Evolutionary conservation across 306 rosid genomes (phyloP), one percentile per base, ranked within the genome.

Genomic region (Fragaria iinumae): DNA sequence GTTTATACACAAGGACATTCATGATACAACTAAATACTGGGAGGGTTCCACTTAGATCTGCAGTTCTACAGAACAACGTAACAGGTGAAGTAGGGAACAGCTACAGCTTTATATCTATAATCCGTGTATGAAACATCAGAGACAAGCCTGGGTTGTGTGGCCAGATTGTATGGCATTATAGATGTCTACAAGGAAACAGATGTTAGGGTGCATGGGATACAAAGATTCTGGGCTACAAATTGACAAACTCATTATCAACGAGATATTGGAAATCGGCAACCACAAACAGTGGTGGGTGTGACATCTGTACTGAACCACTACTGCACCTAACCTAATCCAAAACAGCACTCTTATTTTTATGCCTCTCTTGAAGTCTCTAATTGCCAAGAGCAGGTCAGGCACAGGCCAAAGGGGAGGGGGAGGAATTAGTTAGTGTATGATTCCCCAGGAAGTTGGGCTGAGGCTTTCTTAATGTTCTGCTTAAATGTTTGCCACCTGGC

Each of bases 301-400:
- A 71, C 5, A 71, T 52, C 45, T 71, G 75, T 16, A 71, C 75
- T 27, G 44, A 45, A 71, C 39, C 34, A 72, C 48, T 50, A 41
- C n/a, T 32, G n/a, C 48, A 18, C n/a, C 75, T 50, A 71, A 11
- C 64, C 75, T 34, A 52, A 52, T 49, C 14, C 65, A 52, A 50
- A 32, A 21, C 44, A 23, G 52, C 44, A 9, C 60, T 41, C 41
- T 5, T 38, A 38, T 38, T 4, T 38, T 38, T 38, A 38, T 4
- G 41, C 41, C 8, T 38, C 44, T 41, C 44, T 41, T 41, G 44
- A 41, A 41, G 44, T 41, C 44, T 41, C 16, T 12, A 49, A 20
- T 7, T 53, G 9, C 62, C 17, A 49, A 1, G 64, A 71, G 64
- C 32, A 45, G 64, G 64, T 38, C 38, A 70, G 4, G 38, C 38